Evolutionary conservation across 768 basidiomycete genomes (phyloP).

Genomic region (Tricholoma saponaceum): DNA sequence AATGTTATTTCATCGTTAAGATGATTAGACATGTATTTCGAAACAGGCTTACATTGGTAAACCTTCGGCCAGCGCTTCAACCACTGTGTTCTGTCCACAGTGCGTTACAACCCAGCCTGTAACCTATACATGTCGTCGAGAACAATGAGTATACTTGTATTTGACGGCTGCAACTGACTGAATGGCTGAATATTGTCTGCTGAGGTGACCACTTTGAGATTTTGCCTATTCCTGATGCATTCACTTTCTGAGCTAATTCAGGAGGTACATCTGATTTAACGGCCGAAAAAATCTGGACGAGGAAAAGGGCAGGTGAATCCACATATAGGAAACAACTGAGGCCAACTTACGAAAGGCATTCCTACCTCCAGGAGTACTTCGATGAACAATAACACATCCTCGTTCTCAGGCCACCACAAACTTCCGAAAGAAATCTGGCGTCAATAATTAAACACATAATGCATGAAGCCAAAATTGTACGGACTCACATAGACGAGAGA

Average conservation of each 20-base stretch:
- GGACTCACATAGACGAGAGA: conserved; percentile 18
- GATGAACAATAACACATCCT: background rate
- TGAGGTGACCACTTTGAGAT: conserved; percentile 17
- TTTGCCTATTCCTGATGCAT: conserved; percentile 11
- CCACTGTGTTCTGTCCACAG: conserved; percentile 18
- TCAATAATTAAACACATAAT: background rate
- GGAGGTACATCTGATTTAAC: conserved; percentile 6
- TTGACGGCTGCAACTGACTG: background rate
- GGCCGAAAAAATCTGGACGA: conserved; percentile 11
- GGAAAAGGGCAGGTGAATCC: too few relatives aligned
- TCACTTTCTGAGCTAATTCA: conserved; percentile 9
- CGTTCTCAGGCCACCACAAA: conserved; percentile 12
- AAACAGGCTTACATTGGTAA: conserved; percentile 15
- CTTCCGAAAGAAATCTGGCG: conserved; percentile 12
- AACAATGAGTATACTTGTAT: background rate
- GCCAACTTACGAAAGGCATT: conserved; percentile 10
- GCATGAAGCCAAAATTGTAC: background rate
- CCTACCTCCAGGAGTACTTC: conserved; percentile 10
- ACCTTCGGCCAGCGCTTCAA: conserved; percentile 16
- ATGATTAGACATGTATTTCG: background rate
- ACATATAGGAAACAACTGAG: conserved; percentile 15
- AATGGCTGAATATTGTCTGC: conserved; percentile 19
- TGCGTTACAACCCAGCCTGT: conserved; percentile 22
- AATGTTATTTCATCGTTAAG: background rate
- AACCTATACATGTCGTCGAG: conserved; percentile 4